phyloP scores from a whole-genome alignment of 495 filamentous ascomycete species.

The Mytilinidion resinicola region DNA sequence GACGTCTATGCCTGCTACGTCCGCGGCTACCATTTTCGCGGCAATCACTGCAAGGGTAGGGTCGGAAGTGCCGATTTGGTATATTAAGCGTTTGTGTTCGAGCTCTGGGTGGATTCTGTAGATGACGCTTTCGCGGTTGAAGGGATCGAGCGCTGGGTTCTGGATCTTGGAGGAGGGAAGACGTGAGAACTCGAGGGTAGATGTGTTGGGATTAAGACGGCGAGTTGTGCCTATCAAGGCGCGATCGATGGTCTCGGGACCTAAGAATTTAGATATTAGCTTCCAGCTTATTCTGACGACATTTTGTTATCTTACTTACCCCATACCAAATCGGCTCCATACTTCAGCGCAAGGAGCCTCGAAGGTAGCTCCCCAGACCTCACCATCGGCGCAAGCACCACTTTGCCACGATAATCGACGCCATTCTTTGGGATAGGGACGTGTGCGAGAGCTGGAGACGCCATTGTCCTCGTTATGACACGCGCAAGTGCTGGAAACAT shows the following conservation, averaged over 20 bases:
- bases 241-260: constrained; percentile 88
- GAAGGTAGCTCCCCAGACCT: constrained; percentile 90
- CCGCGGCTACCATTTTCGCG: constrained; percentile 69
- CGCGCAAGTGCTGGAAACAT: constrained; percentile 26
- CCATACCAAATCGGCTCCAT: constrained; percentile 96
- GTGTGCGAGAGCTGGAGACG: constrained; percentile 41
- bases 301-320: constrained; percentile 42
- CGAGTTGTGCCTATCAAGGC: constrained; percentile 80
- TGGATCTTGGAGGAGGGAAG: constrained; percentile 63
- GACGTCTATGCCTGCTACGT: constrained; percentile 91
- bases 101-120: constrained; percentile 72
- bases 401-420: constrained; percentile 86
- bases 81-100: constrained; percentile 70
- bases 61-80: constrained; percentile 82
- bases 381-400: constrained; percentile 97
- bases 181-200: constrained; percentile 76
- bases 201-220: constrained; percentile 63
- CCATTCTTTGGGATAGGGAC: constrained; percentile 82
- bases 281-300: neutral
- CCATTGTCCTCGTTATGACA: constrained; percentile 49
- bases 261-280: constrained; percentile 32
- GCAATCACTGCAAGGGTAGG: constrained; percentile 77
- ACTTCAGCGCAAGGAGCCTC: constrained; percentile 78
- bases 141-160: constrained; percentile 34
- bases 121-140: constrained; percentile 62